Conservation (phyloP, 2,329 filamentous ascomycete genomes). For the Shiraia sp. region DNA sequence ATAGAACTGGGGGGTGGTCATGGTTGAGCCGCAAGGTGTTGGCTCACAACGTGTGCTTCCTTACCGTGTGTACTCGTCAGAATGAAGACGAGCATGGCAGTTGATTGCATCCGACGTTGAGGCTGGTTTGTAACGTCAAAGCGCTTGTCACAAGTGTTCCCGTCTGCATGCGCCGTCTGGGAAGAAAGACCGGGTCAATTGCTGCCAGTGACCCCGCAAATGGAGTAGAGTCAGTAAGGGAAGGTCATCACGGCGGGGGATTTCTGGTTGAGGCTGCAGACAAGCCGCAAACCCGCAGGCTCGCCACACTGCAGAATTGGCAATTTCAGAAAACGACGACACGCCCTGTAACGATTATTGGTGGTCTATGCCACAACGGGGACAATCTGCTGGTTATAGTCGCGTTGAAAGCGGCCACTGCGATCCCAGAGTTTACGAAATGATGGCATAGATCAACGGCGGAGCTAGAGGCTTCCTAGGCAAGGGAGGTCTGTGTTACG, state of each 20-base stretch:
- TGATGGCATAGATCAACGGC: constrained; percentile 15
- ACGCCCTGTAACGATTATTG: constrained; percentile 15
- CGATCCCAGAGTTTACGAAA: constrained; percentile 15
- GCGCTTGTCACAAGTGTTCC: constrained; percentile 20
- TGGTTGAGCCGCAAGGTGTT: constrained; percentile 6
- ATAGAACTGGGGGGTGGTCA: constrained; percentile 21
- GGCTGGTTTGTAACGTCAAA: constrained; percentile 25
- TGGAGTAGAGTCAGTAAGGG: constrained; percentile 31
- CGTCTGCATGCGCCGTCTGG: constrained; percentile 30
- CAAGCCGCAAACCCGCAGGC: constrained; percentile 9
- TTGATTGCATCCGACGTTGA: constrained; percentile 24
- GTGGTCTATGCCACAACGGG: constrained; percentile 9
- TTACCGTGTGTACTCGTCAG: constrained; percentile 17
- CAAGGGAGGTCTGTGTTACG: constrained; percentile 33
- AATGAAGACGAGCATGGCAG: too few relatives aligned
- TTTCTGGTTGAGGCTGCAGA: constrained; percentile 25
- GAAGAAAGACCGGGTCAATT: constrained; percentile 20
- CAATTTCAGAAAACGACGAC: constrained; percentile 25
- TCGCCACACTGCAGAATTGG: constrained; percentile 20
- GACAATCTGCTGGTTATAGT: constrained; percentile 3
- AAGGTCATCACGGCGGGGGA: constrained; percentile 28
- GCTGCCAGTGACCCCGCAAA: constrained; percentile 40
- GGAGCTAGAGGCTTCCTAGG: constrained; percentile 18
- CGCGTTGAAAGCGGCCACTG: constrained; percentile 14
- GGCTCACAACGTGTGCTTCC: constrained; percentile 17